Evolutionary conservation across 2,329 filamentous ascomycete species (phyloP).

Genomic region (Pestalotiopsis fici): DNA sequence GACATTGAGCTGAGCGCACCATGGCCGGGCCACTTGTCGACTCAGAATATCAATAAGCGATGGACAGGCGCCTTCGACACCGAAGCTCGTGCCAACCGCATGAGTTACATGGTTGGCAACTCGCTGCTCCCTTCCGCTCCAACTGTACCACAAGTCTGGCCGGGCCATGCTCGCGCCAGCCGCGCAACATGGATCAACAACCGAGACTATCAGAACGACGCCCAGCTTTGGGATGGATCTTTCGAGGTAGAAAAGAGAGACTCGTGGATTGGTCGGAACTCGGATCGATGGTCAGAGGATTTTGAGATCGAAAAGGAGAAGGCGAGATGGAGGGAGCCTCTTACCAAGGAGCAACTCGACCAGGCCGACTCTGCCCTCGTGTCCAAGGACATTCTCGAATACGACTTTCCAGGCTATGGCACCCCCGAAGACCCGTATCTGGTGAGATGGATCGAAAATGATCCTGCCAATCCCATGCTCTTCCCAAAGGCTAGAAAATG

Average conservation of each 20-base stretch:
- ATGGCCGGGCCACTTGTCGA: slow-evolving; percentile 11
- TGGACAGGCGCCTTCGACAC: slow-evolving; percentile 20
- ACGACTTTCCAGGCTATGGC: slow-evolving; percentile 40
- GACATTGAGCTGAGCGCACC: slow-evolving; percentile 10
- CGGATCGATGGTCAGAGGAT: slow-evolving; percentile 15
- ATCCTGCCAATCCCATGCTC: slow-evolving; percentile 44
- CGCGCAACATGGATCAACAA: slow-evolving; percentile 16
- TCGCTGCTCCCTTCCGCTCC: slow-evolving; percentile 15
- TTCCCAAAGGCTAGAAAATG: slow-evolving; percentile 39
- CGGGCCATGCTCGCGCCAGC: slow-evolving; percentile 10
- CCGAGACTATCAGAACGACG: slow-evolving; percentile 9
- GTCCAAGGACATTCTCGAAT: slow-evolving; percentile 28
- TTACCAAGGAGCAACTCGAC: slow-evolving; percentile 15
- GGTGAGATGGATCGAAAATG: slow-evolving; percentile 46
- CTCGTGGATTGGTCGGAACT: slow-evolving; percentile 13
- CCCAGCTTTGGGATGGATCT: slow-evolving; percentile 17
- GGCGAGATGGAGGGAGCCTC: slow-evolving; percentile 13
- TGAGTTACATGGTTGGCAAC: slow-evolving; percentile 20
- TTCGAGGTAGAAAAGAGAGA: slow-evolving; percentile 19
- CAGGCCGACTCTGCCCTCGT: slow-evolving; percentile 16
- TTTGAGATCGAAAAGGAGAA: slow-evolving; percentile 16
- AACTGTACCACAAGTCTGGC: slow-evolving; percentile 12
- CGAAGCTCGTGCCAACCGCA: slow-evolving; percentile 18
- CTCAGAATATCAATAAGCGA: slow-evolving; percentile 10
- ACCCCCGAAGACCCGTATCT: slow-evolving; percentile 44